Evolutionary conservation across 2,329 filamentous ascomycete genomes (phyloP).

Genomic region (Penicillium aurantiogriseum): DNA sequence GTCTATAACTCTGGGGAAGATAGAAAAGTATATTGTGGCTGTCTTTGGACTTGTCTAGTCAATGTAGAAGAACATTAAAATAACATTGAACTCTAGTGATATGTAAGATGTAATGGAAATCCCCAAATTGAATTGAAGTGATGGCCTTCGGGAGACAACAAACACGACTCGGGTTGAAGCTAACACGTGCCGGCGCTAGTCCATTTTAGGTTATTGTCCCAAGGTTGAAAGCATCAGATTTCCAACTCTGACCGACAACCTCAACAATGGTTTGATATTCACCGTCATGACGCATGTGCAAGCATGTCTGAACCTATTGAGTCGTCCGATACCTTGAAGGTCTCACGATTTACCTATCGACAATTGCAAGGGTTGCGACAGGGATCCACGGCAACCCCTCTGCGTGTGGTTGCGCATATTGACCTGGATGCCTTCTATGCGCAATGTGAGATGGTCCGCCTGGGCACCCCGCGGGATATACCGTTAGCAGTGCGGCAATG

Average conservation of each 20-base stretch:
- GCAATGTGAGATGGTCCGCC: constrained; percentile 89
- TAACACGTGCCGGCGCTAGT: constrained; percentile 18
- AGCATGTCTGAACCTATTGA: constrained; percentile 46
- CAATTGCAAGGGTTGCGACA: constrained; percentile 74
- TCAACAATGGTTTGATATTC: neutral
- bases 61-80: neutral
- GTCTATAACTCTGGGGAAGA: neutral
- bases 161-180: constrained; percentile 11
- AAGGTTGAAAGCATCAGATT: constrained; percentile 20
- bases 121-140: neutral
- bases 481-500: constrained; percentile 94
- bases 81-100: neutral
- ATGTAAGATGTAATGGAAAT: neutral
- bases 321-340: constrained; percentile 31
- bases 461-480: constrained; percentile 69
- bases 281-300: constrained; percentile 19
- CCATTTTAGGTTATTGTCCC: constrained; percentile 9
- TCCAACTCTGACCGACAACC: neutral
- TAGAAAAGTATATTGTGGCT: neutral
- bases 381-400: constrained; percentile 68
- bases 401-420: constrained; percentile 85
- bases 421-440: constrained; percentile 98
- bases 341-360: constrained; percentile 79
- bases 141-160: neutral
- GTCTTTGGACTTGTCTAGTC: neutral